phyloP scores from a whole-genome alignment of 2,329 filamentous ascomycete genomes.

The Botrytis squamosa region DNA sequence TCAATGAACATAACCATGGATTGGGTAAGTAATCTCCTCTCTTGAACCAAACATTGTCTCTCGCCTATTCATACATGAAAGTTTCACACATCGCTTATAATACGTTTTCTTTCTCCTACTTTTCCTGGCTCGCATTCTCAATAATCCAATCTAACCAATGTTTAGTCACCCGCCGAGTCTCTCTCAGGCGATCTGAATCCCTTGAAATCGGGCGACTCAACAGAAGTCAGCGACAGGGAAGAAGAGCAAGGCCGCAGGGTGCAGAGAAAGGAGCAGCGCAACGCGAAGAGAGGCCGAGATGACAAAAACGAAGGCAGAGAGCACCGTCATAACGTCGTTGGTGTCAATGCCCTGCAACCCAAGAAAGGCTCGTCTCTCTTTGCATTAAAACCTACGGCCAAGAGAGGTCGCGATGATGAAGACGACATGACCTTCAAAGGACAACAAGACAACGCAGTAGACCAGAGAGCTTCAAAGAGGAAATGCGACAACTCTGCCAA shows the following conservation, averaged over 20 bases:
- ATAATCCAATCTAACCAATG: background rate
- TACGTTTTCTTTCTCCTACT: background rate
- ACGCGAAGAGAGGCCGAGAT: background rate
- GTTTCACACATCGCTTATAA: background rate
- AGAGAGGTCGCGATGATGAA: background rate
- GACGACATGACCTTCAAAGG: background rate
- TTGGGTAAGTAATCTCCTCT: background rate
- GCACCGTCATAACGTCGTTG: background rate
- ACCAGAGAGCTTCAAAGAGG: background rate
- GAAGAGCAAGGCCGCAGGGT: background rate
- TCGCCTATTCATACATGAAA: background rate
- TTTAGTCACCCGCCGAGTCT: background rate
- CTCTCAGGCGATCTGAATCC: background rate
- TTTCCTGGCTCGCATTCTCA: background rate
- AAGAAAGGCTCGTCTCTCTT: background rate
- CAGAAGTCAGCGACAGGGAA: fast-evolving
- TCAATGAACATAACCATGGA: background rate
- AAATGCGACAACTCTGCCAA: background rate
- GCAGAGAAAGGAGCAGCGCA: background rate
- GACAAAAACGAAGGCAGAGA: background rate
- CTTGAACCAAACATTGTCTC: background rate
- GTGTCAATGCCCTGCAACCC: background rate
- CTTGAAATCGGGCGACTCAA: background rate
- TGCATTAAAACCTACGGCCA: background rate
- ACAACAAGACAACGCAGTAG: background rate